phyloP scores from a whole-genome alignment of 2,329 filamentous ascomycete species.

The Fonsecaea pugnacius region DNA sequence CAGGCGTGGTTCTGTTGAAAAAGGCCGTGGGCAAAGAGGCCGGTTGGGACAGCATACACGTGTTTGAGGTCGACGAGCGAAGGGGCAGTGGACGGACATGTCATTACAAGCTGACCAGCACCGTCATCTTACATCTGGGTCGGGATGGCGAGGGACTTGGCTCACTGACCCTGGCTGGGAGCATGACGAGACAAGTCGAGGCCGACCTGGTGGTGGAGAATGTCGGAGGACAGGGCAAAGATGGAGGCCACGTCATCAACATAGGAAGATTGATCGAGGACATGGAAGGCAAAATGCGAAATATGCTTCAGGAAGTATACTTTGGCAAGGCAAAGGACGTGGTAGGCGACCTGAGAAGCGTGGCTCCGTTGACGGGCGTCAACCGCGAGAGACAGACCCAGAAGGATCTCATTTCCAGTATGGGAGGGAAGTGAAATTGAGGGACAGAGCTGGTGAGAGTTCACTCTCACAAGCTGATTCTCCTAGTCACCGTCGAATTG shows the following conservation, averaged over 20 bases:
- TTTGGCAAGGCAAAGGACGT: conserved; percentile 99
- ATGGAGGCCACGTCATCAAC: conserved; percentile 93
- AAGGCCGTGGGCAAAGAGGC: conserved; percentile 70
- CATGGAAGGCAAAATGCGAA: conserved; percentile 99
- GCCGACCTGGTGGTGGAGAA: conserved; percentile 81
- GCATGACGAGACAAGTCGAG: conserved; percentile 97
- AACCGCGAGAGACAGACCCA: conserved; percentile 35
- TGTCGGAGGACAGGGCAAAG: conserved; percentile 54
- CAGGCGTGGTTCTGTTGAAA: conserved; percentile 92
- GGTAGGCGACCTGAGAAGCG: conserved; percentile 89
- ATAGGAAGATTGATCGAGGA: conserved; percentile 94
- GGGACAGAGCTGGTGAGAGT: not conserved
- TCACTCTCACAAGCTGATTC: not conserved
- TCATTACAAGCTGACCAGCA: conserved; percentile 97
- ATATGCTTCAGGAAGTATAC: conserved; percentile 95
- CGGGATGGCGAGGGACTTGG: conserved; percentile 67
- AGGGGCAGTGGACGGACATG: conserved; percentile 69
- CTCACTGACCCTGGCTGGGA: conserved; percentile 88
- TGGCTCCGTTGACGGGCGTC: conserved; percentile 35
- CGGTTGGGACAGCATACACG: conserved; percentile 97
- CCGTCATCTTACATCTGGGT: conserved; percentile 82
- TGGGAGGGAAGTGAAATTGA: conserved; percentile 34
- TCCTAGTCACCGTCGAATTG: not conserved
- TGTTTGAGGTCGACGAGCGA: conserved; percentile 94
- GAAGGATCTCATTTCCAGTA: conserved; percentile 36